These are phyloP conservation scores for Cicer cuneatum DNA, from an alignment of 306 rosid species.

Conservation along the genomic window DNA sequence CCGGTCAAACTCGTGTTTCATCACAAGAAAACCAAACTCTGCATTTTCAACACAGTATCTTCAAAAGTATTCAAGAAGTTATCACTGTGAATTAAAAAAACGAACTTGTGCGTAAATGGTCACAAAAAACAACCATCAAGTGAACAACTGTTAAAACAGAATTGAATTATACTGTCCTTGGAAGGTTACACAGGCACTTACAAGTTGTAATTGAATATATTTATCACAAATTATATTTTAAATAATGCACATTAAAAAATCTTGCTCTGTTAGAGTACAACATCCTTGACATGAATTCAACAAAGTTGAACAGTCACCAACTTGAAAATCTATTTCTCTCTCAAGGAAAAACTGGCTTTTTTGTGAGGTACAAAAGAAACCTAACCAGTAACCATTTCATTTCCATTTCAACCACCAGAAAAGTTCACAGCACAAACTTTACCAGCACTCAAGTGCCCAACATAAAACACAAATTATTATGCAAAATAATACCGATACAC, in stretches of 20 bases:
- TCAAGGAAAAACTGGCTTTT: neutral
- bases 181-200: neutral
- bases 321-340: neutral
- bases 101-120: neutral
- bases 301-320: conserved; percentile 6
- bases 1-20: conserved; percentile 79
- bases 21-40: conserved; percentile 83
- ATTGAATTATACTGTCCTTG: conserved; percentile 1
- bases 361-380: neutral
- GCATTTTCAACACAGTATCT: conserved; percentile 42
- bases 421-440: neutral
- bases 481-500: neutral
- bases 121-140: conserved; percentile 10
- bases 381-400: neutral
- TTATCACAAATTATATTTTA: neutral
- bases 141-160: neutral
- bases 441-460: neutral
- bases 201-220: neutral
- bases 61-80: conserved; percentile 21
- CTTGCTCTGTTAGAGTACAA: neutral
- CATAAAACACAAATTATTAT: neutral
- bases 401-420: neutral
- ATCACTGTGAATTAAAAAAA: conserved; percentile 9
- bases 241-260: neutral
- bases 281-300: neutral